Conservation (phyloP, 768 basidiomycete species). For the Pisolithus tinctorius region DNA sequence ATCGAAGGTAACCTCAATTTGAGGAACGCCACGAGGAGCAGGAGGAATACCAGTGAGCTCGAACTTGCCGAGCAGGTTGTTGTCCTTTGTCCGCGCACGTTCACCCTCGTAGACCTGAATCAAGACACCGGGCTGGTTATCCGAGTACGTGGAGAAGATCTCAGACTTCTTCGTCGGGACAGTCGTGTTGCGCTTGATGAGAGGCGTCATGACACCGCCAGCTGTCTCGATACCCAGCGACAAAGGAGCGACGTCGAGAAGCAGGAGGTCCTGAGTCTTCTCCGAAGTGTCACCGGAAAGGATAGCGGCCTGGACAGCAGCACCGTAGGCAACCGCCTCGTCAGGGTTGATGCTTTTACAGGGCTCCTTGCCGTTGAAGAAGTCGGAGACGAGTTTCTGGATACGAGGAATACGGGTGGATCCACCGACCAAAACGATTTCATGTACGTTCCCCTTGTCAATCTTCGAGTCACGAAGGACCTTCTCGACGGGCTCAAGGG, state of each 20-base stretch:
- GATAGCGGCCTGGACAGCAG: constrained; percentile 97
- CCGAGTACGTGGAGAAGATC: constrained; percentile 96
- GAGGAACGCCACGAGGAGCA: constrained; percentile 95
- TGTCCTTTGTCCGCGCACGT: constrained; percentile 97
- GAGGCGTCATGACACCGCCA: constrained; percentile 97
- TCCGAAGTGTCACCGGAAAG: constrained; percentile 97
- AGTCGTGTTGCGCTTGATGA: constrained; percentile 98
- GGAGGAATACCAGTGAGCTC: constrained; percentile 95
- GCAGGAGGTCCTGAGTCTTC: constrained; percentile 93
- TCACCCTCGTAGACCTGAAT: constrained; percentile 99
- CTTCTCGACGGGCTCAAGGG: constrained; percentile 94
- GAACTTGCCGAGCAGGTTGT: constrained; percentile 97
- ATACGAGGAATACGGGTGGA: constrained; percentile 98
- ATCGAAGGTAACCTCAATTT: constrained; percentile 96
- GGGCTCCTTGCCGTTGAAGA: constrained; percentile 98
- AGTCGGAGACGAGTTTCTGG: constrained; percentile 95
- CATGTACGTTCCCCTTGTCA: constrained; percentile 92
- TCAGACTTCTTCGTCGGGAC: constrained; percentile 99
- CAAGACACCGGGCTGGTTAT: constrained; percentile 97
- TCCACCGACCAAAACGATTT: constrained; percentile 96
- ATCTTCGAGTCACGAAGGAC: constrained; percentile 98
- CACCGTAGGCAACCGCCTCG: constrained; percentile 97
- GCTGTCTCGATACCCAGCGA: constrained; percentile 97
- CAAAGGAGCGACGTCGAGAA: constrained; percentile 89
- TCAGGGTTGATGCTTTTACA: constrained; percentile 99